phyloP scores from a whole-genome alignment of 2,329 filamentous ascomycete species.

The Capronia epimyces region DNA sequence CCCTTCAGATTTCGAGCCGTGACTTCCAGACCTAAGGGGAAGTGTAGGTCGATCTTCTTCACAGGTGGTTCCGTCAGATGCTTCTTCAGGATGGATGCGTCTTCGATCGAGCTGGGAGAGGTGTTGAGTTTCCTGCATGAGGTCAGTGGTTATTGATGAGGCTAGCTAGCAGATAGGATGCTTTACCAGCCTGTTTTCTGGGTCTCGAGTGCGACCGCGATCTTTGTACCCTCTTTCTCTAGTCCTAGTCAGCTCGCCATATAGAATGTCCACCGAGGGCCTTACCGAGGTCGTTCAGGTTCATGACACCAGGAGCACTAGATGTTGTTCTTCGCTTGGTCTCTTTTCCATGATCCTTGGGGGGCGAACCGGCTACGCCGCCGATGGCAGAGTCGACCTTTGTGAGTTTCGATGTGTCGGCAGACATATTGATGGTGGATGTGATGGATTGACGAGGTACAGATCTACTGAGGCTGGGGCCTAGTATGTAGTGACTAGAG shows the following conservation, averaged over 20 bases:
- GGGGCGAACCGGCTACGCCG: conserved; percentile 64
- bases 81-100: conserved; percentile 77
- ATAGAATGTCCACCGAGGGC: not conserved
- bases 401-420: conserved; percentile 38
- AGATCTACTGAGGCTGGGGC: not conserved
- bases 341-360: conserved; percentile 47
- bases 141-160: not conserved
- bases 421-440: conserved; percentile 25
- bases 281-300: conserved; percentile 81
- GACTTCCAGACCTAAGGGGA: conserved; percentile 80
- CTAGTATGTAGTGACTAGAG: not conserved
- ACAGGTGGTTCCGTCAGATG: conserved; percentile 72
- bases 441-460: not conserved
- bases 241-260: conserved; percentile 14
- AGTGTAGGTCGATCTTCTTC: conserved; percentile 91
- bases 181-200: conserved; percentile 83
- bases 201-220: conserved; percentile 73
- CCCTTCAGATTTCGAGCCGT: conserved; percentile 87
- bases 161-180: not conserved
- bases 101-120: conserved; percentile 70
- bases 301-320: conserved; percentile 65
- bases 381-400: conserved; percentile 92
- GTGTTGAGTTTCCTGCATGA: conserved; percentile 82
- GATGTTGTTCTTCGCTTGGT: conserved; percentile 63
- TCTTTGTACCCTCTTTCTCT: conserved; percentile 69